Evolutionary conservation across 805 yeast species (phyloP).

Genomic region (Ascoidea asiatica): DNA sequence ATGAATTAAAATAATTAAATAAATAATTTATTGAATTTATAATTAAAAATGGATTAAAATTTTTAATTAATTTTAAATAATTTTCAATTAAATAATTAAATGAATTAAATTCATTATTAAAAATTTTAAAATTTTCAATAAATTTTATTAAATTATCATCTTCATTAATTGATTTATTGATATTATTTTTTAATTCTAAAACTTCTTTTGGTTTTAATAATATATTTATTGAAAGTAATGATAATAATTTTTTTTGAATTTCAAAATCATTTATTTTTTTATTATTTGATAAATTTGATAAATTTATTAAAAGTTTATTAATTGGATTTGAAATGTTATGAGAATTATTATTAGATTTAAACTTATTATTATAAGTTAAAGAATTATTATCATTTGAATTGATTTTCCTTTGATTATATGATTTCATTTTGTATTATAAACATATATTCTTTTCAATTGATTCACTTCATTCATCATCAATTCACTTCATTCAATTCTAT

Average conservation of each 20-base stretch:
- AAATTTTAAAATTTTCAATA: background rate
- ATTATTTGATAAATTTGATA: too few species aligned
- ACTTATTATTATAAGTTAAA: too few species aligned
- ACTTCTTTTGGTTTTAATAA: background rate
- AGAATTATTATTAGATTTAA: too few species aligned
- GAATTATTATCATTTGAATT: too few species aligned
- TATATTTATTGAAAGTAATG: background rate
- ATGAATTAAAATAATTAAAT: conserved; percentile 5
- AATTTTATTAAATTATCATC: background rate
- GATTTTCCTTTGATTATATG: too few species aligned
- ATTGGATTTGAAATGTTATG: too few species aligned
- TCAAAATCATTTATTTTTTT: too few species aligned
- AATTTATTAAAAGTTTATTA: too few species aligned
- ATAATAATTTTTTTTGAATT: background rate
- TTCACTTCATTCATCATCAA: too few species aligned
- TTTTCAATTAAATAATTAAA: conserved; percentile 2
- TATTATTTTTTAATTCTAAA: background rate
- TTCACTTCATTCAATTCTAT: too few species aligned
- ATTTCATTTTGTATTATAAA: too few species aligned
- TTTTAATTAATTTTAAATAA: conserved; percentile 4
- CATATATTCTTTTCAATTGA: too few species aligned
- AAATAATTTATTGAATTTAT: conserved; percentile 7
- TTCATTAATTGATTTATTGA: background rate
- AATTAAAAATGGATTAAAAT: conserved; percentile 5
- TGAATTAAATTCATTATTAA: background rate